Percentiles rank a stretch among this genome's conserved stretches.
Evolutionary conservation across 495 filamentous ascomycete species (phyloP).

Genomic region (Xylaria bambusicola): DNA sequence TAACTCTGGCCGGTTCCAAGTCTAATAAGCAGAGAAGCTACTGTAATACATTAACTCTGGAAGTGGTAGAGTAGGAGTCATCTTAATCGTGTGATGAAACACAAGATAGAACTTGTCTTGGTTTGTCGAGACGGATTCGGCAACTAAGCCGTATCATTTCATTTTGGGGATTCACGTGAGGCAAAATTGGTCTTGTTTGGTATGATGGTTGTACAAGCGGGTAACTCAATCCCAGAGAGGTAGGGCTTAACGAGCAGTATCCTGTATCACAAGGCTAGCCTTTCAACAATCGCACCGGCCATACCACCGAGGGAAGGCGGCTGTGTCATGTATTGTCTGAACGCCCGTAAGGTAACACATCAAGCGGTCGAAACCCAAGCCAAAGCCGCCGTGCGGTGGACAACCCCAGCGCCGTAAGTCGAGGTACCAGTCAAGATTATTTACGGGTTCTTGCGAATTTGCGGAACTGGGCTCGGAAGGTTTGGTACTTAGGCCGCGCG

Average conservation of each 20-base stretch:
- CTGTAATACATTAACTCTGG: neutral
- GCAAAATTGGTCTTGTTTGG: slow-evolving; percentile 23
- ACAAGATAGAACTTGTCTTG: too few species aligned
- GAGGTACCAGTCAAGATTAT: slow-evolving; percentile 82
- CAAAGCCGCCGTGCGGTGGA: slow-evolving; percentile 95
- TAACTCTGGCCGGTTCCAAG: neutral
- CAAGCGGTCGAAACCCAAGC: slow-evolving; percentile 88
- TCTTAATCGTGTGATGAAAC: neutral
- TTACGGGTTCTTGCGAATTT: slow-evolving; percentile 39
- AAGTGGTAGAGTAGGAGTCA: too few species aligned
- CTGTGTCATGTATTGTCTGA: slow-evolving; percentile 80
- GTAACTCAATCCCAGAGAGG: slow-evolving; percentile 37
- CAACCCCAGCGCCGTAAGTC: slow-evolving; percentile 92
- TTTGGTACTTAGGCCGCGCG: slow-evolving; percentile 43
- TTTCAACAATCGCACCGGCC: slow-evolving; percentile 87
- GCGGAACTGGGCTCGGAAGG: slow-evolving; percentile 8
- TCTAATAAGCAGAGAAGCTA: neutral
- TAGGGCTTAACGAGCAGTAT: slow-evolving; percentile 42
- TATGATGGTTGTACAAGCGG: slow-evolving; percentile 29
- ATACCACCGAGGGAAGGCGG: slow-evolving; percentile 86
- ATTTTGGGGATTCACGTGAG: slow-evolving; percentile 25
- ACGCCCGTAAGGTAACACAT: slow-evolving; percentile 84
- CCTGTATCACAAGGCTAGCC: slow-evolving; percentile 28
- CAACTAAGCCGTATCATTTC: neutral
- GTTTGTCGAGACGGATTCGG: neutral